A percentile compares a stretch with the other conserved stretches of the same genome.
phyloP scores from a whole-genome alignment of 805 yeast species.

The Candida dendrica region DNA sequence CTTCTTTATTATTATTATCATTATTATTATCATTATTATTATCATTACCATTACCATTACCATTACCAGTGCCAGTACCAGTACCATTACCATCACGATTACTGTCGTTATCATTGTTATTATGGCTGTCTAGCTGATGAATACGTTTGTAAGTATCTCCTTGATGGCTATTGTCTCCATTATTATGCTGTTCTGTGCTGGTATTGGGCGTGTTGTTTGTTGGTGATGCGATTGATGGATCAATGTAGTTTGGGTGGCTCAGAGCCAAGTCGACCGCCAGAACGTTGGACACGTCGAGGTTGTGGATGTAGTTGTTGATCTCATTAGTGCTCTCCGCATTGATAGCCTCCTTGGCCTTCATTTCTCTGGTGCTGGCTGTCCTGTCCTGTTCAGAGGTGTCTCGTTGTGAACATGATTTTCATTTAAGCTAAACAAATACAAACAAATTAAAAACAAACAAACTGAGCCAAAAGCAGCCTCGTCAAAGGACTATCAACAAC shows the following conservation, averaged over 20 bases:
- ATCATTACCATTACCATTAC: too few relatives aligned
- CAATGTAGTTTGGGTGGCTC: constrained; percentile 1
- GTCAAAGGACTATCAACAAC: too few relatives aligned
- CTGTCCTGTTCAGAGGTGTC: too few relatives aligned
- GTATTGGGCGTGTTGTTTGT: background rate
- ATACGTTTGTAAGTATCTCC: background rate
- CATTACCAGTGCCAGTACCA: too few relatives aligned
- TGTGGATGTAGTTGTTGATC: constrained; percentile 10
- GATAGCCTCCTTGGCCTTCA: background rate
- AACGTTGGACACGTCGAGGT: constrained; percentile 11
- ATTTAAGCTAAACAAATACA: too few relatives aligned
- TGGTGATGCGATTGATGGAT: constrained; percentile 1
- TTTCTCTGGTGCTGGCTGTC: background rate
- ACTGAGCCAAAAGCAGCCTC: too few relatives aligned
- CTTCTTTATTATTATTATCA: background rate
- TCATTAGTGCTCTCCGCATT: background rate
- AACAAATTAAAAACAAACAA: too few relatives aligned
- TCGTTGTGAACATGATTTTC: too few relatives aligned
- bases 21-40: too few relatives aligned
- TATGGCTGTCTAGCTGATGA: background rate
- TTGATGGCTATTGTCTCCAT: too few relatives aligned
- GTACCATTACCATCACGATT: too few relatives aligned
- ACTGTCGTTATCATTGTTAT: too few relatives aligned
- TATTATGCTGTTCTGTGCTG: background rate
- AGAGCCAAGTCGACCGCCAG: constrained; percentile 1